A percentile compares a stretch with the other conserved stretches of the same genome.
These are phyloP conservation scores for Paramecium sonneborni DNA, from an alignment of 73 alveolate species.

Conservation along the genomic window DNA sequence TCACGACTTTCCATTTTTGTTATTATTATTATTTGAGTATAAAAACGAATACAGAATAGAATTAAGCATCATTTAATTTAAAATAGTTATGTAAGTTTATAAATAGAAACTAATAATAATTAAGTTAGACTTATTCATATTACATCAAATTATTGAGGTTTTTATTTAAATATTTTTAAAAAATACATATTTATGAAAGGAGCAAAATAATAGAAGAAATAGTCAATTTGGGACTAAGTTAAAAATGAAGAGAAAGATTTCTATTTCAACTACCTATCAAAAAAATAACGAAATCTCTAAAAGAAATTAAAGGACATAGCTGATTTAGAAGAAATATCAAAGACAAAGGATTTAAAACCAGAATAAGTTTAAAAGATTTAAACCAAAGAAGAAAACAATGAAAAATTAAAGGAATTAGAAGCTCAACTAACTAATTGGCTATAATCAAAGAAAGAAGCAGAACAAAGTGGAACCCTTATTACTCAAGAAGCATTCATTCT, in stretches of 20 bases:
- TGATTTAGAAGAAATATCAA: background rate
- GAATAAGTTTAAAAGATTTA: conserved; percentile 6
- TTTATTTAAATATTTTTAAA: conserved; percentile 19
- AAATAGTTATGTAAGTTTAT: background rate
- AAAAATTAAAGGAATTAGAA: background rate
- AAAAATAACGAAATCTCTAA: background rate
- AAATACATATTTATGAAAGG: conserved; percentile 17
- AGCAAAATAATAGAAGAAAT: background rate
- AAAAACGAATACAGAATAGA: conserved; percentile 20
- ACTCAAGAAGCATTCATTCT: conserved; percentile 12
- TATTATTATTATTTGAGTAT: background rate
- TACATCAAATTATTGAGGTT: background rate
- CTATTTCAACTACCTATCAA: background rate
- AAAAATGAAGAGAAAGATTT: conserved; percentile 7
- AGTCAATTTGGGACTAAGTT: conserved; percentile 21
- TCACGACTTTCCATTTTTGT: background rate
- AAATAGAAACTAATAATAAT: background rate
- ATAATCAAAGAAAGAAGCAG: background rate
- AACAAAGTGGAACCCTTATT: background rate
- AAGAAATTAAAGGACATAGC: conserved; percentile 7
- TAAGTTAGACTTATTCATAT: background rate
- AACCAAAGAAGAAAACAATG: conserved; percentile 1
- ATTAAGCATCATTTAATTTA: background rate
- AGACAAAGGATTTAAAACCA: background rate
- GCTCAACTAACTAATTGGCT: background rate